Base-by-base conservation (phyloP, 345 rosid genomes). In the Aurinia saxatilis region DNA sequence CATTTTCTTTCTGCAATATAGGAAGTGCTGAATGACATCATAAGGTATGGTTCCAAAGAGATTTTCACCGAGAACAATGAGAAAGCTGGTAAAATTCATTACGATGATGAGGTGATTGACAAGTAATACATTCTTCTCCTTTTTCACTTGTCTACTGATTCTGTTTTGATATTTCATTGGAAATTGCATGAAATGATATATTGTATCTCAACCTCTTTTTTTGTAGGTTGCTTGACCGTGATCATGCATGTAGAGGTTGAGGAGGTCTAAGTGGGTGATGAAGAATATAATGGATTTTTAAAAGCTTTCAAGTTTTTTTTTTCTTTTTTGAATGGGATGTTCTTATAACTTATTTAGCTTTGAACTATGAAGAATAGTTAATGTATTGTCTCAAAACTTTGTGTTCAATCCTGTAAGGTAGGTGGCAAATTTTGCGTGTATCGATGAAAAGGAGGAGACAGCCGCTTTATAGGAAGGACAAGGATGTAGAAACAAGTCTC, bases 1-100 rank as follows among this genome's bases (percentile, higher is more conserved):
- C 7, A 25, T n/a, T n/a, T n/a, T n/a, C n/a, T n/a, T n/a, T n/a
- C n/a, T n/a, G n/a, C n/a, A n/a, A n/a, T n/a, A n/a, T 68, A 91
- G 98, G 96, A 82, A 59, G 96, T 88, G 73, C 63, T 91, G 17
- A 95, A 91, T 73, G 96, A 86, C 65, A 91, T 88, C 42, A 81
- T 91, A 63, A 83, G 85, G 61, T 86, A 88, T 67, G 96, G 98
- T 49, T 86, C 98, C 17, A 88, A 84, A 75, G 96, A 91, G 65
- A 77, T 91, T 49, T 91, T 91, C 77, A 79, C 84, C 27, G 88
- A 83, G 50, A 91, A 91, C 70, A 83, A 81, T 37, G 9, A 45
- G n/a, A n/a, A n/a, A n/a, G n/a, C n/a, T n/a, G n/a, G n/a, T n/a
- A n/a, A n/a, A n/a, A n/a, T n/a, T n/a, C n/a, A n/a, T n/a, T n/a